Percentiles rank a stretch among this genome's conserved stretches.
phyloP scores from a whole-genome alignment of 495 filamentous ascomycete species.

The Aspergillus incahuasiensis region DNA sequence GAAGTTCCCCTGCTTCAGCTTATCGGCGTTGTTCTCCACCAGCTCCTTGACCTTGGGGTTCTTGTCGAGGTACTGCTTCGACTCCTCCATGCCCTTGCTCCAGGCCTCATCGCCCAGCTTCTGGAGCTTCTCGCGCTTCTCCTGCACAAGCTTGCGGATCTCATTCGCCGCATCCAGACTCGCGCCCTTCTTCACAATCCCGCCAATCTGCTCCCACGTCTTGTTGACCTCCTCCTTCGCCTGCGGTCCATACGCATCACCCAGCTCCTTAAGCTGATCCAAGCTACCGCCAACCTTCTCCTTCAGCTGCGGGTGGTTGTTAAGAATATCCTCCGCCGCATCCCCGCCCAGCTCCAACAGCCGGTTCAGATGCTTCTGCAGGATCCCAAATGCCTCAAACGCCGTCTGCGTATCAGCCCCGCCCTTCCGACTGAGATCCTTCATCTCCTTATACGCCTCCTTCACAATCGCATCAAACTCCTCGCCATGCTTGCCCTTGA shows the following conservation, averaged over 20 bases:
- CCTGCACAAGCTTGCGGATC: conserved; percentile 55
- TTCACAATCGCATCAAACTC: conserved; percentile 59
- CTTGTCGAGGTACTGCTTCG: conserved; percentile 60
- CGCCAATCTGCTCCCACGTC: conserved; percentile 56
- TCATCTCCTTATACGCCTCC: conserved; percentile 56
- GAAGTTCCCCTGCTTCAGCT: conserved; percentile 56
- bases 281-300: conserved; percentile 60
- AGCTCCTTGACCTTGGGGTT: conserved; percentile 60
- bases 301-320: conserved; percentile 63
- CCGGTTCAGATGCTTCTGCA: conserved; percentile 48
- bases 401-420: conserved; percentile 47
- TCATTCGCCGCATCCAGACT: conserved; percentile 45
- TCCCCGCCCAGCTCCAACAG: conserved; percentile 52
- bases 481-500: conserved; percentile 52
- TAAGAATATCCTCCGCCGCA: conserved; percentile 52
- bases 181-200: conserved; percentile 51
- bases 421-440: conserved; percentile 43
- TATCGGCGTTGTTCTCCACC: conserved; percentile 55
- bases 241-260: conserved; percentile 59
- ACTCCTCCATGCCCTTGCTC: conserved; percentile 58
- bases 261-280: conserved; percentile 59
- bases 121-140: conserved; percentile 57
- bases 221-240: conserved; percentile 64
- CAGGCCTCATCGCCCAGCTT: conserved; percentile 60
- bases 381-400: conserved; percentile 44